phyloP scores from a whole-genome alignment of 495 filamentous ascomycete species.

The Podospora pseudocomata region DNA sequence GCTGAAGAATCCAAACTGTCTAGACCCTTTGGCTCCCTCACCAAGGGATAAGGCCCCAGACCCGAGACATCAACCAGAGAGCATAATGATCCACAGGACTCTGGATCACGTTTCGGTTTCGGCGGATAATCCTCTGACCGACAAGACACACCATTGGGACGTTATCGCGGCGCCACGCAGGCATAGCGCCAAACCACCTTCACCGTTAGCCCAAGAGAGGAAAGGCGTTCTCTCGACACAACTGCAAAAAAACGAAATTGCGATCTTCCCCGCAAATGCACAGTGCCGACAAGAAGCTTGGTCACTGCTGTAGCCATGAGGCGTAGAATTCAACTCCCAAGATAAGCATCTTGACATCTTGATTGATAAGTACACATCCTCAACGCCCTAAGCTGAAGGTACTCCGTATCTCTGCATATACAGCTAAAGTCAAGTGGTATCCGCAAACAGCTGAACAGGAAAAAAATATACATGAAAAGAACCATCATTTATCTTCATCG shows the following conservation, averaged over 20 bases:
- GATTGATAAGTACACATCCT: not conserved
- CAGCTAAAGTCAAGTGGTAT: not conserved
- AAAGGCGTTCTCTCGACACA: not conserved
- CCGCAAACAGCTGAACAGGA: not conserved
- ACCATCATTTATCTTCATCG: not conserved
- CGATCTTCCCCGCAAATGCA: conserved; percentile 1
- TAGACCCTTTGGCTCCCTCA: not conserved
- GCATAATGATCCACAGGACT: not conserved
- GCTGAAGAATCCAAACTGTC: not conserved
- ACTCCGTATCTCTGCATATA: not conserved
- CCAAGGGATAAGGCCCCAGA: not conserved
- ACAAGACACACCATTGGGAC: not conserved
- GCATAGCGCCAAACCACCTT: not conserved
- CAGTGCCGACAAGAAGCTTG: not conserved
- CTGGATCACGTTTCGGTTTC: not conserved
- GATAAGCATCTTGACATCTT: not conserved
- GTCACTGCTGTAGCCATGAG: not conserved
- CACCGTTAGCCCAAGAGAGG: no score
- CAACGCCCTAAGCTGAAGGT: not conserved
- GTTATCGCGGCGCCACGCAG: not conserved
- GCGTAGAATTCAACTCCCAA: not conserved
- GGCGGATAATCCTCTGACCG: not conserved
- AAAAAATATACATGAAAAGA: not conserved
- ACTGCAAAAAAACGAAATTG: not conserved
- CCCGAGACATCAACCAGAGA: not conserved